phyloP scores from a whole-genome alignment of 192 early-diverging fungal species.

The Pilaira anomala region DNA sequence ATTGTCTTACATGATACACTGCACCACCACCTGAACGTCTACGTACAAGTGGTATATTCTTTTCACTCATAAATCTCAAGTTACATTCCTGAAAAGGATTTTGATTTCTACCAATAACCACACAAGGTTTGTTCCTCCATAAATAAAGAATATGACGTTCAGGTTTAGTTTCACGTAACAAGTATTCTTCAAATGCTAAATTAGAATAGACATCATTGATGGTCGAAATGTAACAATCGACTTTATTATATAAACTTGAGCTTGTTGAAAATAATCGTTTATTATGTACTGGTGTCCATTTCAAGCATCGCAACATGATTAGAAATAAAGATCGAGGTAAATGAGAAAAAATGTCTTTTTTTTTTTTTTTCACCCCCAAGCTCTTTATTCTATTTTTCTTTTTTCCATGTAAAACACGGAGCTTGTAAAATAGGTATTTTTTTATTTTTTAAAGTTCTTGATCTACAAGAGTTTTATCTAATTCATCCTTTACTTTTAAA shows the following conservation, averaged over 20 bases:
- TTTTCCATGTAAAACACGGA: background rate
- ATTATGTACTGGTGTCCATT: background rate
- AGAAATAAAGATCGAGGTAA: too few species aligned
- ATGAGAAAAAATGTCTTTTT: background rate
- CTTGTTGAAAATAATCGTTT: background rate
- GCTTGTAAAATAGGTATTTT: too few species aligned
- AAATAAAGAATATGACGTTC: constrained; percentile 71
- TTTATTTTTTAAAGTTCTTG: constrained; percentile 13
- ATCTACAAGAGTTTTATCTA: background rate
- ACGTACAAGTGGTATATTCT: constrained; percentile 79
- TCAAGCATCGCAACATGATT: background rate
- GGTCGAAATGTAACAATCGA: constrained; percentile 63
- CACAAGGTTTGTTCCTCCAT: constrained; percentile 83
- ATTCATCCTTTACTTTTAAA: background rate
- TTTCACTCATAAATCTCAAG: constrained; percentile 58
- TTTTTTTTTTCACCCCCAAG: too few species aligned
- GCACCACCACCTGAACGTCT: constrained; percentile 91
- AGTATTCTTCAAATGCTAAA: constrained; percentile 86
- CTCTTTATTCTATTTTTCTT: background rate
- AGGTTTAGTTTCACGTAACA: constrained; percentile 73
- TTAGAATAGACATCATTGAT: constrained; percentile 74
- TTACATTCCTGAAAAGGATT: constrained; percentile 98
- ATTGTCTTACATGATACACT: constrained; percentile 78
- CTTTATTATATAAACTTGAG: constrained; percentile 14
- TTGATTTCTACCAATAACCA: constrained; percentile 96